These are phyloP conservation scores for Globisporangium polare DNA, from an alignment of 352 stramenopile species.

Conservation along the genomic window DNA sequence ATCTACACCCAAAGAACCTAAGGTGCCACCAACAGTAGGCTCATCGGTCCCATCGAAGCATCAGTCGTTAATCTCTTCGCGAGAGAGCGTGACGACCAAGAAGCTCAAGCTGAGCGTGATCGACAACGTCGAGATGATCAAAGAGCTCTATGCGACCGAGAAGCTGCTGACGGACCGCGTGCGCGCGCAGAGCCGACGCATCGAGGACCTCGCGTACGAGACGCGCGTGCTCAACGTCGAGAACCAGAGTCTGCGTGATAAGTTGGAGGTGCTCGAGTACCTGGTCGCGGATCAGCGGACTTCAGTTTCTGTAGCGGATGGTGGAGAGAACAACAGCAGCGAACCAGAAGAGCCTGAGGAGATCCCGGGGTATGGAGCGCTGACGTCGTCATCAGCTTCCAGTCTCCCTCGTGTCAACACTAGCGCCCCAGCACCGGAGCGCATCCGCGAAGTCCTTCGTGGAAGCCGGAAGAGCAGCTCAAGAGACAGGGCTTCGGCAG, in stretches of 20 bases:
- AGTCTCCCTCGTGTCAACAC: constrained; percentile 8
- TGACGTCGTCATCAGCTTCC: constrained; percentile 10
- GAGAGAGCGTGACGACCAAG: constrained; percentile 13
- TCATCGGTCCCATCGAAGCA: constrained; percentile 4
- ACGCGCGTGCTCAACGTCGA: constrained; percentile 43
- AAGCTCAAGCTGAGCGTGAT: constrained; percentile 51
- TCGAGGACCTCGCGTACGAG: constrained; percentile 29
- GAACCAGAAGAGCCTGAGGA: constrained; percentile 17
- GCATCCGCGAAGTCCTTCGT: constrained; percentile 20
- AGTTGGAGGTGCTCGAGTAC: constrained; percentile 59
- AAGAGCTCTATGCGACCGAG: constrained; percentile 43
- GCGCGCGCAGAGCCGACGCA: constrained; percentile 14
- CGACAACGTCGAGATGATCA: constrained; percentile 59
- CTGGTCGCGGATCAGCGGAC: constrained; percentile 19
- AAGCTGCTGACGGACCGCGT: constrained; percentile 31
- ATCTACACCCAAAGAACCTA: background rate
- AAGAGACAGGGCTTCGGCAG: background rate
- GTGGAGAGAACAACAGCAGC: background rate
- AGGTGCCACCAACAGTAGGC: background rate
- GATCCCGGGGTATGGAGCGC: constrained; percentile 34
- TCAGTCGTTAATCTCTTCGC: background rate
- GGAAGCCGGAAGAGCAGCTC: constrained; percentile 3
- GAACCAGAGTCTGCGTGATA: constrained; percentile 52
- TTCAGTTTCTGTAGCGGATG: background rate
- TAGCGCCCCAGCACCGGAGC: constrained; percentile 14